Evolutionary conservation across 2,329 filamentous ascomycete species (phyloP), one percentile per base, ranked within the genome.

Genomic region (Dendryphion nanum): DNA sequence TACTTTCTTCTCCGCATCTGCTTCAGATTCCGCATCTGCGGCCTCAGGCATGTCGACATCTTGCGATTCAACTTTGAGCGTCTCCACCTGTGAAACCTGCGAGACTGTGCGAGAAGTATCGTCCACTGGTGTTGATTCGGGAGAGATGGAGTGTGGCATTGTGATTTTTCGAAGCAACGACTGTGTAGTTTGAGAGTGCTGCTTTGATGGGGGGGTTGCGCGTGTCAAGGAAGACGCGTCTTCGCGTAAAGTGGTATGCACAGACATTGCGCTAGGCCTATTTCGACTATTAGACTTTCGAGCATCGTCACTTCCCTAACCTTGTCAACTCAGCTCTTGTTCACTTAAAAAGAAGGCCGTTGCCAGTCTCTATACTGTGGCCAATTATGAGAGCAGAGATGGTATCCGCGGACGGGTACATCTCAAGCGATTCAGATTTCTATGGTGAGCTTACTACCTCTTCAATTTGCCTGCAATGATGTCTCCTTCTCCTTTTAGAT

Each of bases 141-240:
- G 61, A 2, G 72, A 70, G 19, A 67, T 41, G 21, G 71, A 69
- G 56, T 74, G 71, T 40, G 72, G 71, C 71, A 75, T 74, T 23
- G 37, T 53, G 45, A 34, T 26, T 10, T 26, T 26, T 26, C 23
- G n/a, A 26, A 10, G 23, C 10, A 26, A 15, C 10, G 10, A 30
- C 29, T 30, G 12, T 17, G 13, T 8, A 13, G 15, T 30, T 17
- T 8, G 29, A 13, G 13, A 15, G 8, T 30, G 31, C 16, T n/a
- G n/a, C n/a, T n/a, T n/a, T n/a, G n/a, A n/a, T n/a, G n/a, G n/a
- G n/a, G n/a, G n/a, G n/a, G n/a, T n/a, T n/a, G n/a, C n/a, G n/a
- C n/a, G n/a, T n/a, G n/a, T n/a, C n/a, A n/a, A n/a, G n/a, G n/a
- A n/a, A n/a, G n/a, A n/a, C n/a, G n/a, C n/a, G n/a, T n/a, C n/a